Conservation (phyloP, 176 grass and related monocot species). For the Eleusine coracana region DNA sequence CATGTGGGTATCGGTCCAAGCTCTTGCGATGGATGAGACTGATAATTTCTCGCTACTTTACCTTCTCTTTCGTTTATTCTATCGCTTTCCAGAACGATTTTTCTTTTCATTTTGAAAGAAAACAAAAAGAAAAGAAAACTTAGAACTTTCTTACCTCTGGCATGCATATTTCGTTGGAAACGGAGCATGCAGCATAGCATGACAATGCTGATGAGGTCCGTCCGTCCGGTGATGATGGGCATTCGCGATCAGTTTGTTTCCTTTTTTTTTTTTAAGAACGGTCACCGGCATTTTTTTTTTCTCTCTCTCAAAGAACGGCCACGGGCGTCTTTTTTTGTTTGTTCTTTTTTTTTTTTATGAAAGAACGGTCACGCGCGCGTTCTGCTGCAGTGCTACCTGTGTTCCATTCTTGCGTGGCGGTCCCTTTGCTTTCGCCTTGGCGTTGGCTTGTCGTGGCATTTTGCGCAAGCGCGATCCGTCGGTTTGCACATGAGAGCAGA, state of each 20-base stretch:
- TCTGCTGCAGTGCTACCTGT: not conserved
- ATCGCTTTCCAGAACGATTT: not conserved
- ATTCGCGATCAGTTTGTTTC: not conserved
- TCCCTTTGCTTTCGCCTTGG: not conserved
- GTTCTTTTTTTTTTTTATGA: no score
- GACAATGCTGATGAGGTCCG: not conserved
- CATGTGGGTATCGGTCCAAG: not conserved
- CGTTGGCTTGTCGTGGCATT: not conserved
- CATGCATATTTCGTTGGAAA: conserved; percentile 3
- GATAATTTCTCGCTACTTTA: not conserved
- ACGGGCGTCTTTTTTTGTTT: not conserved
- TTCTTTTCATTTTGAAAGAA: not conserved
- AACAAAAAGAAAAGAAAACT: no score
- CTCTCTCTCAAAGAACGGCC: not conserved
- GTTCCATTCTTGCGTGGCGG: conserved; percentile 7
- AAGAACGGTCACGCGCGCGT: not conserved
- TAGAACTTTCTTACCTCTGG: not conserved
- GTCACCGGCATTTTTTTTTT: not conserved
- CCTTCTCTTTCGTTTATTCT: conserved; percentile 3
- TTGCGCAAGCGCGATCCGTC: not conserved
- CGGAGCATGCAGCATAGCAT: not conserved
- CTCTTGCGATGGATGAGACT: not conserved
- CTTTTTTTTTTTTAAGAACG: not conserved
- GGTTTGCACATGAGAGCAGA: not conserved
- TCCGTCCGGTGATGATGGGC: not conserved